Evolutionary conservation across 2,329 filamentous ascomycete species (phyloP).

Genomic region (Podosphaera xanthii): DNA sequence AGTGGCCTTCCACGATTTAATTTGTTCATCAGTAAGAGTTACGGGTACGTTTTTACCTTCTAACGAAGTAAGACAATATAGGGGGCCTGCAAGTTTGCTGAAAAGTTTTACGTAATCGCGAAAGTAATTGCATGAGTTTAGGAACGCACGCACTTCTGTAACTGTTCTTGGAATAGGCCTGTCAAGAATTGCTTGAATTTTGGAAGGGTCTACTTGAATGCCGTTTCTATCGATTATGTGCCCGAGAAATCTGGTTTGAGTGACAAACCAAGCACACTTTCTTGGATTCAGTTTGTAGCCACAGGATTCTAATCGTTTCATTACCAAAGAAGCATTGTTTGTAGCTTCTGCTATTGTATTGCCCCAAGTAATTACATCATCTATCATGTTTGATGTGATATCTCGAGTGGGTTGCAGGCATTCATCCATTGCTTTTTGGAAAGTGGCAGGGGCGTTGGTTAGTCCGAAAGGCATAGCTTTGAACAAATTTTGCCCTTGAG

Average conservation of each 20-base stretch:
- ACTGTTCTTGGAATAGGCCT: background rate
- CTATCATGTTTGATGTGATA: conserved; percentile 1
- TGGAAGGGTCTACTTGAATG: background rate
- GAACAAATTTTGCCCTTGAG: background rate
- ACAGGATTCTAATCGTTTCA: background rate
- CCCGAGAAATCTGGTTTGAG: background rate
- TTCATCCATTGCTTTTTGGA: background rate
- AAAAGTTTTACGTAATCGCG: background rate
- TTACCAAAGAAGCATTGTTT: background rate
- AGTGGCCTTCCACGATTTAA: background rate
- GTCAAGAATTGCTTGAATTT: background rate
- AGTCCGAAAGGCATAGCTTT: background rate
- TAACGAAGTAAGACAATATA: background rate
- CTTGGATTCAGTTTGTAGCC: background rate
- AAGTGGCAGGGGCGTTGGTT: background rate
- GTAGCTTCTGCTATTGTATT: background rate
- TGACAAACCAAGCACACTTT: background rate
- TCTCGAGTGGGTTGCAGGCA: background rate
- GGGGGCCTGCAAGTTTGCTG: background rate
- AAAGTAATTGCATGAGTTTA: background rate
- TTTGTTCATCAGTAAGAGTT: background rate
- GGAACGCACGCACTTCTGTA: background rate
- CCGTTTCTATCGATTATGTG: background rate
- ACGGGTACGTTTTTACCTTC: background rate
- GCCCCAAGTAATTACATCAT: conserved; percentile 1